Evolutionary conservation across 176 grass and related monocot genomes (phyloP).

Genomic region (Musa schizocarpa): DNA sequence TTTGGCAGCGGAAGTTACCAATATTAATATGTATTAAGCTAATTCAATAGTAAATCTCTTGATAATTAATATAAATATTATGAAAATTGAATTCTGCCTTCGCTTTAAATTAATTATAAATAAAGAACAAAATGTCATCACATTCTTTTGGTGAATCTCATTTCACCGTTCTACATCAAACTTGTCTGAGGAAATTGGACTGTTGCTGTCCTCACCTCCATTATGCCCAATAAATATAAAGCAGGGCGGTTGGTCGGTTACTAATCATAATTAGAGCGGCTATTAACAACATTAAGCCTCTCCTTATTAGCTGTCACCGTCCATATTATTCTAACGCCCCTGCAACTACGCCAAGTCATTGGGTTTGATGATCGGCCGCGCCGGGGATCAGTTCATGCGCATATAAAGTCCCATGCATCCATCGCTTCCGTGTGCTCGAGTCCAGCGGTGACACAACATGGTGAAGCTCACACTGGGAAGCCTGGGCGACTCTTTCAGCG

Average conservation of each 20-base stretch:
- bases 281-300: slow-evolving; percentile 18
- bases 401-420: slow-evolving; percentile 34
- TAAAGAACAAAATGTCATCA: neutral
- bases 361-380: neutral
- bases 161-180: too few species aligned
- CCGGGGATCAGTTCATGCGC: slow-evolving; percentile 10
- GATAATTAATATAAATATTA: too few species aligned
- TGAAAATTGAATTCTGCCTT: too few species aligned
- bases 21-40: too few species aligned
- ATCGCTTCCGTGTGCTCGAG: neutral
- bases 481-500: slow-evolving; percentile 61
- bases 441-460: slow-evolving; percentile 32
- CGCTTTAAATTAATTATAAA: too few species aligned
- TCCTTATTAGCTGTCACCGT: slow-evolving; percentile 36
- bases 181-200: too few species aligned
- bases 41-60: too few species aligned
- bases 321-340: slow-evolving; percentile 35
- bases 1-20: too few species aligned
- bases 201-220: slow-evolving; percentile 22
- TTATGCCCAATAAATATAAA: slow-evolving; percentile 30
- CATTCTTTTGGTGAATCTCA: neutral
- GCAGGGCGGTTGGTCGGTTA: slow-evolving; percentile 61
- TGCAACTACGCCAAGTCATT: slow-evolving; percentile 10
- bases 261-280: slow-evolving; percentile 25
- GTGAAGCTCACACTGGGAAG: slow-evolving; percentile 74